Conservation (phyloP, 371 early-diverging fungal genomes). For the Mucor plumbeus region DNA sequence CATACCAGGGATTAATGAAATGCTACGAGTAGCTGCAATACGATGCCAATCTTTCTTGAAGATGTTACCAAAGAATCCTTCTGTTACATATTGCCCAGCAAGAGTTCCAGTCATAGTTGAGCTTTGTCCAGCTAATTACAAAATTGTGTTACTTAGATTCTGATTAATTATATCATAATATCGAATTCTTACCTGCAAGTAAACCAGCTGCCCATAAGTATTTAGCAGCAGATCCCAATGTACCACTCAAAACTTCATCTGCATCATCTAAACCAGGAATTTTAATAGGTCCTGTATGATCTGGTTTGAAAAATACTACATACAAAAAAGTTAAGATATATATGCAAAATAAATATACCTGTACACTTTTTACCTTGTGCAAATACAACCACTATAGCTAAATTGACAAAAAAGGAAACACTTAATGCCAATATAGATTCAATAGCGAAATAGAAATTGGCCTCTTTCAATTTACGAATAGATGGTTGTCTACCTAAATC, state of each 20-base stretch:
- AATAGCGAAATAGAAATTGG: conserved; percentile 70
- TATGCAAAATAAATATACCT: not conserved
- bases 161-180: not conserved
- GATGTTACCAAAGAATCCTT: conserved; percentile 68
- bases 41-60: conserved; percentile 76
- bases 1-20: conserved; percentile 73
- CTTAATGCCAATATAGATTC: conserved; percentile 69
- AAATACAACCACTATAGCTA: conserved; percentile 74
- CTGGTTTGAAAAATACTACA: conserved; percentile 56
- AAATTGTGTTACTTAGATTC: conserved; percentile 4
- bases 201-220: conserved; percentile 74
- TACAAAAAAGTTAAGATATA: not conserved
- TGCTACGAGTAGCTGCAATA: conserved; percentile 62
- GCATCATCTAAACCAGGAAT: conserved; percentile 65
- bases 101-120: conserved; percentile 79
- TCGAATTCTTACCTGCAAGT: conserved; percentile 48
- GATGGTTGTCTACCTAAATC: conserved; percentile 56
- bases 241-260: conserved; percentile 57
- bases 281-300: conserved; percentile 28
- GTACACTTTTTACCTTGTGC: conserved; percentile 47
- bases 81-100: conserved; percentile 77
- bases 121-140: conserved; percentile 64
- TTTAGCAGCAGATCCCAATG: conserved; percentile 63
- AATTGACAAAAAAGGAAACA: conserved; percentile 72
- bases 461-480: conserved; percentile 61